A percentile compares a stretch with the other conserved stretches of the same genome.
Conservation (phyloP, 164 flowering plant genomes). For the Aristolochia contorta region DNA sequence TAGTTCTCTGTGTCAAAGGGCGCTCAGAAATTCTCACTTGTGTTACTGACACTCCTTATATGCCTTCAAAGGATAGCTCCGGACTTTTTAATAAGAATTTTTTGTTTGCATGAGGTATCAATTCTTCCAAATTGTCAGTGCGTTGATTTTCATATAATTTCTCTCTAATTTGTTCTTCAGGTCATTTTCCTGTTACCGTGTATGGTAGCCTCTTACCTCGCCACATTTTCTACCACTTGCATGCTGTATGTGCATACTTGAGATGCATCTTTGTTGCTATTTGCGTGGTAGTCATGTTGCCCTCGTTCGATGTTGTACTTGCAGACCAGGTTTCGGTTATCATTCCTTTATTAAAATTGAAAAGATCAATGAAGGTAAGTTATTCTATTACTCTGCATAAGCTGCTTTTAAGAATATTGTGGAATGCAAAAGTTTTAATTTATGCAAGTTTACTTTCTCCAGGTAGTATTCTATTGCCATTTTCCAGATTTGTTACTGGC, state of each 20-base stretch:
- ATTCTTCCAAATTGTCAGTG: neutral
- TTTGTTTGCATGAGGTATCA: neutral
- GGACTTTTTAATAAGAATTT: neutral
- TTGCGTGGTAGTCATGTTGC: conserved; percentile 63
- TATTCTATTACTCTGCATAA: neutral
- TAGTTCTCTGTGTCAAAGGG: no score
- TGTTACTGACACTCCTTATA: no score
- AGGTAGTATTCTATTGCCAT: conserved; percentile 96
- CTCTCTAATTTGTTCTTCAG: conserved; percentile 25
- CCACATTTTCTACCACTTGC: conserved; percentile 81
- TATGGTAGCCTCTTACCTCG: conserved; percentile 91
- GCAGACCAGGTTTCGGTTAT: conserved; percentile 92
- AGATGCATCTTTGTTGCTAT: conserved; percentile 87
- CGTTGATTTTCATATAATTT: neutral
- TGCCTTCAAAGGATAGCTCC: no score
- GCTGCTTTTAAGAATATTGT: neutral
- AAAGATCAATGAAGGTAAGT: conserved; percentile 58
- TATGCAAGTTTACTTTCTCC: conserved; percentile 6
- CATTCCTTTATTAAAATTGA: conserved; percentile 67
- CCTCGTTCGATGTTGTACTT: conserved; percentile 68
- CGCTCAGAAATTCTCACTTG: no score
- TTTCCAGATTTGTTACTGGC: conserved; percentile 89
- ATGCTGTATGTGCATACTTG: conserved; percentile 88
- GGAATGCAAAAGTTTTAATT: neutral
- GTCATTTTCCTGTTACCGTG: conserved; percentile 75